A percentile compares a stretch with the other conserved stretches of the same genome.
These are phyloP conservation scores for Leptomonas seymouri DNA, from an alignment of 208 protist genomes.

Conservation along the genomic window DNA sequence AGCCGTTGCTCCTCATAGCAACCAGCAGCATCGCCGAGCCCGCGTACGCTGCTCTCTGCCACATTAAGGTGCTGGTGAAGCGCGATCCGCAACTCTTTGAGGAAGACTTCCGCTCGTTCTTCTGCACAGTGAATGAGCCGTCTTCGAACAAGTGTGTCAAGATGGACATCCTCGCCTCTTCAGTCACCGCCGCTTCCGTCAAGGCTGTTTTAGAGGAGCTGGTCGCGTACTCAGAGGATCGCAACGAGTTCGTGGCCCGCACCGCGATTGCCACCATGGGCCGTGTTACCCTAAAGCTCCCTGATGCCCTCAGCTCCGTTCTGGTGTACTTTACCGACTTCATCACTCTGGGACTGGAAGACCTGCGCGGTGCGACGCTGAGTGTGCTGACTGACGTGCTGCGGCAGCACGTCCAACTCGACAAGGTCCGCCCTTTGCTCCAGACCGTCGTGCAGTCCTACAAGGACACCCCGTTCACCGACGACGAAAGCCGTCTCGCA, in stretches of 20 bases:
- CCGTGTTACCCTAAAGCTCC: conserved; percentile 13
- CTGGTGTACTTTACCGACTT: conserved; percentile 60
- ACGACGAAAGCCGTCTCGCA: conserved; percentile 63
- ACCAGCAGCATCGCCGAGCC: conserved; percentile 62
- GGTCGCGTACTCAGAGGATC: conserved; percentile 53
- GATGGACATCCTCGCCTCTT: conserved; percentile 74
- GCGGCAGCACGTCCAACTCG: conserved; percentile 68
- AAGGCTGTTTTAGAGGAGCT: conserved; percentile 79
- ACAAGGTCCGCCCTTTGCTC: conserved; percentile 45
- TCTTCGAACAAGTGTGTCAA: conserved; percentile 86
- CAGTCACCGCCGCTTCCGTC: conserved; percentile 58
- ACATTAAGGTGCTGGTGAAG: conserved; percentile 80
- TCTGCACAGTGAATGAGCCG: conserved; percentile 74
- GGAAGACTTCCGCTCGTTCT: conserved; percentile 59
- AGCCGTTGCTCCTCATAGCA: conserved; percentile 84
- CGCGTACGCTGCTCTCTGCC: conserved; percentile 73
- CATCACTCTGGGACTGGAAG: conserved; percentile 55
- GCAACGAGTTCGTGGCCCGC: conserved; percentile 26
- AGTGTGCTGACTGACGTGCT: conserved; percentile 80
- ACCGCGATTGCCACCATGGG: conserved; percentile 28
- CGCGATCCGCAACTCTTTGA: conserved; percentile 71
- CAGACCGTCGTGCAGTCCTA: conserved; percentile 46
- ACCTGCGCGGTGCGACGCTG: conserved; percentile 62
- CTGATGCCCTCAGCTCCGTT: conserved; percentile 17
- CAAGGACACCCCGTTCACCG: conserved; percentile 43